A percentile compares a stretch with the other conserved stretches of the same genome.
phyloP scores from a whole-genome alignment of 257 asterid species.

The Nemophila menziesii region DNA sequence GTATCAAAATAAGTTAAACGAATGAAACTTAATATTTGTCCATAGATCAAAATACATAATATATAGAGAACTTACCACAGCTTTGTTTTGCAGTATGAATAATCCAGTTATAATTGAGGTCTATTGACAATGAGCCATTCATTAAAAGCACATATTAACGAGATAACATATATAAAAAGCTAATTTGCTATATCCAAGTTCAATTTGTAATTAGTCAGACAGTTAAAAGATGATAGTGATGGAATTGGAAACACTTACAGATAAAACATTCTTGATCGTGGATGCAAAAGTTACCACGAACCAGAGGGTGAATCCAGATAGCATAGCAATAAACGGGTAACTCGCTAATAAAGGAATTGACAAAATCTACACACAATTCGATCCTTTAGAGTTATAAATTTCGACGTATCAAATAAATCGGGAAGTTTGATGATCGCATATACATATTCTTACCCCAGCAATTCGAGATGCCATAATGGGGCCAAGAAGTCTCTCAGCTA shows the following conservation, averaged over 20 bases:
- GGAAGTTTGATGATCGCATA: neutral
- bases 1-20: no score
- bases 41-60: neutral
- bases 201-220: neutral
- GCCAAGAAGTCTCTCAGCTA: conserved; percentile 1
- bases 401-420: neutral
- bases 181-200: neutral
- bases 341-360: conserved; percentile 67
- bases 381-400: conserved; percentile 3
- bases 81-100: conserved; percentile 65
- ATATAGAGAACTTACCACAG: no score
- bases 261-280: conserved; percentile 42
- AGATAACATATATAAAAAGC: neutral
- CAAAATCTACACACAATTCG: conserved; percentile 32
- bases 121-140: conserved; percentile 12
- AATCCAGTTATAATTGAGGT: conserved; percentile 64
- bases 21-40: neutral
- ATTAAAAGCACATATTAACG: conserved; percentile 1
- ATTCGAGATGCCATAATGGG: no score
- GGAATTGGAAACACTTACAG: no score
- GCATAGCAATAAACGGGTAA: conserved; percentile 53
- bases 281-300: conserved; percentile 48
- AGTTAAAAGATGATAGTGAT: neutral
- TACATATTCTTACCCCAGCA: conserved; percentile 1
- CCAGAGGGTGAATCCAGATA: conserved; percentile 51